Evolutionary conservation across 352 stramenopile genomes (phyloP).

Genomic region (Peronospora belbahrii): DNA sequence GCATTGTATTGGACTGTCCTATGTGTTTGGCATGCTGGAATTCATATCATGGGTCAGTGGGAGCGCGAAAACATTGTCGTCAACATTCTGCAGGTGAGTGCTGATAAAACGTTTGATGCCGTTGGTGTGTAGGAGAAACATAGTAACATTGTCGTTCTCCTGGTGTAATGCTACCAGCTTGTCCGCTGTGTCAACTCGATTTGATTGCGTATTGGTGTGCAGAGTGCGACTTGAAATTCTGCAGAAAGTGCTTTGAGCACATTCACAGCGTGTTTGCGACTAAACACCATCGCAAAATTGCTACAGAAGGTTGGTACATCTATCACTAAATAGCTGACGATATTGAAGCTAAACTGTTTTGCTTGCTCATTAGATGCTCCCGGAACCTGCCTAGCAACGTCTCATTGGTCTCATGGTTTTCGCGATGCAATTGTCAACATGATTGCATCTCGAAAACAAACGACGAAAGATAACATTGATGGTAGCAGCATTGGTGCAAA

Average conservation of each 20-base stretch:
- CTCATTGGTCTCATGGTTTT: slow-evolving; percentile 43
- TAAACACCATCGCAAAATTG: slow-evolving; percentile 30
- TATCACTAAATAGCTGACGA: background rate
- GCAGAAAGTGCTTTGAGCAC: slow-evolving; percentile 32
- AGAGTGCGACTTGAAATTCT: slow-evolving; percentile 64
- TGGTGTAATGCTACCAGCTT: slow-evolving; percentile 30
- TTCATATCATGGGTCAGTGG: slow-evolving; percentile 11
- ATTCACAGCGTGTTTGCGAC: slow-evolving; percentile 38
- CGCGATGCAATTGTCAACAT: slow-evolving; percentile 32
- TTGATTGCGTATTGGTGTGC: slow-evolving; percentile 41
- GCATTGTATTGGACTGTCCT: slow-evolving; percentile 1
- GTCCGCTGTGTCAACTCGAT: slow-evolving; percentile 49
- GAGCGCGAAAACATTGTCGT: slow-evolving; percentile 14
- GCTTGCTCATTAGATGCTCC: slow-evolving; percentile 25
- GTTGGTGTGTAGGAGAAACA: background rate
- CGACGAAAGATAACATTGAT: background rate
- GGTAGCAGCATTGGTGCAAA: slow-evolving; percentile 20
- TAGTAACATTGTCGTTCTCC: background rate
- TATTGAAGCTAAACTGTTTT: background rate
- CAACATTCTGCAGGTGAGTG: slow-evolving; percentile 27
- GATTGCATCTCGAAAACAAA: slow-evolving; percentile 13
- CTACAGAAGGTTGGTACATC: slow-evolving; percentile 30
- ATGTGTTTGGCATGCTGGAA: slow-evolving; percentile 25
- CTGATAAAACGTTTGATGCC: background rate
- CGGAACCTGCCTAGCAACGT: slow-evolving; percentile 30